Evolutionary conservation across 169 alveolate species (phyloP), one percentile per base, ranked within the genome.

Genomic region (Plasmodium cynomolgi): DNA sequence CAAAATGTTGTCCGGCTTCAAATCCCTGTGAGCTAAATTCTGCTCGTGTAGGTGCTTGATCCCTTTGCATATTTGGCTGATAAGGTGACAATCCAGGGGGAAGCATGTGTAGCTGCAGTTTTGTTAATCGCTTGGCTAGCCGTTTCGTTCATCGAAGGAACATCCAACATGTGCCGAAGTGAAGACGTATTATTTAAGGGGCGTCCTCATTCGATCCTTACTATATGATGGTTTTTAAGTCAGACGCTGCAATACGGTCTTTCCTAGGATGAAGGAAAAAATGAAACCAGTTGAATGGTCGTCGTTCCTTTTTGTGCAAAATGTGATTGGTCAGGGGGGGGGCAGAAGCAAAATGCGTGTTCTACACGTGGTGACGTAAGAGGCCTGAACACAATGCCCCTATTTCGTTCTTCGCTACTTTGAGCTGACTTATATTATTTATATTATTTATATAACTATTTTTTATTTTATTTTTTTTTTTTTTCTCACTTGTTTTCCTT

Each of bases 1-100:
- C 91, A 96, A 85, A 23, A 96, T 84, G 74, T 96, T 96, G 91
- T 96, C 97, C 73, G 97, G 97, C 80, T 96, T 96, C 77, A 96
- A 84, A 73, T 96, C 97, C 29, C 97, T 83, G 93, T 96, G 97
- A 15, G 96, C 96, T 39, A 96, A 81, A 50, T 95, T 96, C 47
- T 96, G 54, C 23, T 83, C 94, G 34, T 96, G 97, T 37, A 96
- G 33, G 68, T 96, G 95, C 75, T 93, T 68, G 13, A 96, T 82
- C 20, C 97, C 97, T 75, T 84, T 56, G 71, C 92, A 83, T 54
- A 96, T 96, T 39, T 96, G 95, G 73, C 97, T 96, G 74, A 41
- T 84, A 29, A 29, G 62, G 62, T 77, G 33, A 15, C 37, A 31
- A 11, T 77, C 50, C 26, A 77, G 29, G 62, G 54, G 62, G 34